These are phyloP conservation scores for Emergomyces pasteurianus DNA, from an alignment of 2,329 filamentous ascomycete genomes.

Conservation along the genomic window DNA sequence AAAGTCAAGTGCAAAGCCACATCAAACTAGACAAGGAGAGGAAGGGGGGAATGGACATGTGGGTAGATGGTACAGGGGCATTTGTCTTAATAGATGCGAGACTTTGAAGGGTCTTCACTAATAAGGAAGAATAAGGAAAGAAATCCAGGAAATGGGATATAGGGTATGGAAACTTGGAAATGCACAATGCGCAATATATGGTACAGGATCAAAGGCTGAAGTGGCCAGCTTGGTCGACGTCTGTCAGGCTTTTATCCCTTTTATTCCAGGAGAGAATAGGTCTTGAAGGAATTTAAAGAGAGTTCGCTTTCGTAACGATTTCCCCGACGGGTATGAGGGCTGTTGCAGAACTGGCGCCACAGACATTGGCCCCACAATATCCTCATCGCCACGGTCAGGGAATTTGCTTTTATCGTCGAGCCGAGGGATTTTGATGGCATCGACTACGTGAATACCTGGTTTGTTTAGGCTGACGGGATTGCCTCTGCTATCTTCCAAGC, in stretches of 20 bases:
- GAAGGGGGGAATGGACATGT: too few species aligned
- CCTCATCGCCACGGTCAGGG: slow-evolving; percentile 73
- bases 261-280: slow-evolving; percentile 19
- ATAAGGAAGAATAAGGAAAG: not conserved
- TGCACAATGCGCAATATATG: too few species aligned
- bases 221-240: not conserved
- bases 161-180: too few species aligned
- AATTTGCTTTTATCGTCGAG: slow-evolving; percentile 60
- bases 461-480: slow-evolving; percentile 25
- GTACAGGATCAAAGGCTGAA: not conserved
- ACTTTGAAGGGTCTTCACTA: not conserved
- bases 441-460: slow-evolving; percentile 35
- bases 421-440: slow-evolving; percentile 35
- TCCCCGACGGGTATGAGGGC: slow-evolving; percentile 25
- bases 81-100: not conserved
- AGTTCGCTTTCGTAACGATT: slow-evolving; percentile 30
- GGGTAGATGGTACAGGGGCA: not conserved
- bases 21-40: not conserved
- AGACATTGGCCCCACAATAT: slow-evolving; percentile 90
- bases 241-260: not conserved
- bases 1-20: not conserved
- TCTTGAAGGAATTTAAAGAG: slow-evolving; percentile 35
- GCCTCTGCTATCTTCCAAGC: slow-evolving; percentile 28
- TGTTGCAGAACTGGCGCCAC: slow-evolving; percentile 25
- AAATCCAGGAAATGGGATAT: not conserved